phyloP scores from a whole-genome alignment of 2,329 filamentous ascomycete genomes.

The Aspergillus calidoustus region DNA sequence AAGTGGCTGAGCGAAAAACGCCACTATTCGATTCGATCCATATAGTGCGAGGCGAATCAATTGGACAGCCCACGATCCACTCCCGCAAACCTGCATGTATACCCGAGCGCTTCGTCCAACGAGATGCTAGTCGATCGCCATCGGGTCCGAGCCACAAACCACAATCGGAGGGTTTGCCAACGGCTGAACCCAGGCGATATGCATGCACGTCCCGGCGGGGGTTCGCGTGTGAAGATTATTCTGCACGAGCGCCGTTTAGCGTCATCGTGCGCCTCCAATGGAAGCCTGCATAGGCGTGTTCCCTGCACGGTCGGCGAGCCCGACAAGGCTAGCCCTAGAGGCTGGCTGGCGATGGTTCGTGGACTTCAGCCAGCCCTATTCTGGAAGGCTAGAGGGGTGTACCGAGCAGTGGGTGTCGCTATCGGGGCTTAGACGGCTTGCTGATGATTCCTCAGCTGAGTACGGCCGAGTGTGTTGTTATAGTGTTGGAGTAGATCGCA shows the following conservation, averaged over 20 bases:
- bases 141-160: not conserved
- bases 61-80: not conserved
- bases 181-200: not conserved
- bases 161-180: not conserved
- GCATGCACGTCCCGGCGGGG: not conserved
- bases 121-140: not conserved
- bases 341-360: not conserved
- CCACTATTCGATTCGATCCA: not conserved
- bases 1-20: not conserved
- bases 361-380: not conserved
- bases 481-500: not conserved
- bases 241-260: not conserved
- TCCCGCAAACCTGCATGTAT: not conserved
- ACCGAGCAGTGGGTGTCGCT: not conserved
- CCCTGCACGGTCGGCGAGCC: not conserved
- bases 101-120: not conserved
- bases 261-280: not conserved
- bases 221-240: not conserved
- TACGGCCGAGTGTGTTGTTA: not conserved
- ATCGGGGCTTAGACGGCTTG: not conserved
- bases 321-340: not conserved
- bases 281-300: not conserved
- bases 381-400: not conserved
- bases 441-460: not conserved
- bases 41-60: not conserved